phyloP scores from a whole-genome alignment of 805 yeast genomes.

The Lipomyces japonicus region DNA sequence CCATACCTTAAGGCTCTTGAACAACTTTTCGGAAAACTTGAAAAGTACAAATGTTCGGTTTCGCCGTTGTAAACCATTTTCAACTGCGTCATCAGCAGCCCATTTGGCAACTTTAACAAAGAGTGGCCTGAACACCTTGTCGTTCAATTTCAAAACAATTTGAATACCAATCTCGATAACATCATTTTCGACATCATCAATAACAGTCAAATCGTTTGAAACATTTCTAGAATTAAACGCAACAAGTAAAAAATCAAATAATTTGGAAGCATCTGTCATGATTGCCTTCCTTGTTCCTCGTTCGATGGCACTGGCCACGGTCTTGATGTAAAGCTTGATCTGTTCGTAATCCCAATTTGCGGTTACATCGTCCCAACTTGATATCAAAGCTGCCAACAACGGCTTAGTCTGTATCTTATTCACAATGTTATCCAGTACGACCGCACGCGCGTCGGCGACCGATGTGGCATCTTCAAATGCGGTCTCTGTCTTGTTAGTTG shows the following conservation, averaged over 20 bases:
- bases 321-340: slow-evolving; percentile 60
- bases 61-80: slow-evolving; percentile 45
- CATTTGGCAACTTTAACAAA: slow-evolving; percentile 83
- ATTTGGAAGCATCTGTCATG: slow-evolving; percentile 16
- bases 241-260: slow-evolving; percentile 17
- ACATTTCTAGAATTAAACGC: slow-evolving; percentile 38
- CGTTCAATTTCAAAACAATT: slow-evolving; percentile 86
- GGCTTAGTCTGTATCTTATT: slow-evolving; percentile 64
- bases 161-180: slow-evolving; percentile 68
- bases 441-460: slow-evolving; percentile 46
- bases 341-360: slow-evolving; percentile 39
- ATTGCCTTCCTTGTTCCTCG: slow-evolving; percentile 18
- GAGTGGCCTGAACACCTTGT: slow-evolving; percentile 86
- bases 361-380: slow-evolving; percentile 53
- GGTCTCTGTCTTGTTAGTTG: background rate
- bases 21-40: slow-evolving; percentile 79
- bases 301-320: slow-evolving; percentile 13
- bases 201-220: slow-evolving; percentile 15
- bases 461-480: slow-evolving; percentile 10
- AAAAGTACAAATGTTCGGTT: slow-evolving; percentile 49
- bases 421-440: slow-evolving; percentile 53
- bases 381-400: slow-evolving; percentile 57
- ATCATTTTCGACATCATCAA: slow-evolving; percentile 75
- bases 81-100: slow-evolving; percentile 85
- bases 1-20: slow-evolving; percentile 36